These are phyloP conservation scores for Russula earlei DNA, from an alignment of 768 basidiomycete species.

Conservation along the genomic window DNA sequence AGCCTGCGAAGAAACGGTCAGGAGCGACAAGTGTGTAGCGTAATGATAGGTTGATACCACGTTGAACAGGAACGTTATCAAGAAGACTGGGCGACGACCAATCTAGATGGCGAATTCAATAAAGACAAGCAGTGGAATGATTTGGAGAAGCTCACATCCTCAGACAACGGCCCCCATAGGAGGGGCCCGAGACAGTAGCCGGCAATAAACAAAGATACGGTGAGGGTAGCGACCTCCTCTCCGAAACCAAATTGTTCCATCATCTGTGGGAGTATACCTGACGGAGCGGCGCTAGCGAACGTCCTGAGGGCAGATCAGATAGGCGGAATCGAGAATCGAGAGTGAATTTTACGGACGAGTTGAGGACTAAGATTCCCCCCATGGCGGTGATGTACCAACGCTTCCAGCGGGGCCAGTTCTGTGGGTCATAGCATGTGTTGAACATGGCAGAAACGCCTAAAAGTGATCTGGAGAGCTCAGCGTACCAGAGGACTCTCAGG, in stretches of 20 bases:
- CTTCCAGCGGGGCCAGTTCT: slow-evolving; percentile 42
- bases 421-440: neutral
- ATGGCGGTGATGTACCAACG: slow-evolving; percentile 46
- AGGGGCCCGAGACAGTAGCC: slow-evolving; percentile 44
- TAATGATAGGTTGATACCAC: slow-evolving; percentile 27
- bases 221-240: slow-evolving; percentile 42
- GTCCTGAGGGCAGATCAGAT: slow-evolving; percentile 32
- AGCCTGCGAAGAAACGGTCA: slow-evolving; percentile 26
- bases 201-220: slow-evolving; percentile 54
- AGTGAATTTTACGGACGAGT: slow-evolving; percentile 34
- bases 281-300: slow-evolving; percentile 52
- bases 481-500: slow-evolving; percentile 13
- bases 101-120: slow-evolving; percentile 5
- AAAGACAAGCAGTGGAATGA: neutral
- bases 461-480: neutral
- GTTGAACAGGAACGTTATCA: slow-evolving; percentile 48
- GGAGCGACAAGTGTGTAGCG: neutral
- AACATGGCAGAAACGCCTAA: neutral
- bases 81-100: slow-evolving; percentile 51
- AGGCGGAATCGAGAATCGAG: neutral
- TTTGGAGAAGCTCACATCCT: slow-evolving; percentile 24
- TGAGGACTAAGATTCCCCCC: slow-evolving; percentile 42
- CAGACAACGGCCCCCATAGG: slow-evolving; percentile 23
- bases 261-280: slow-evolving; percentile 38
- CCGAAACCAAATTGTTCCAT: slow-evolving; percentile 41